These are phyloP conservation scores for Ocimum tenuiflorum DNA, from an alignment of 257 asterid genomes.

Conservation along the genomic window DNA sequence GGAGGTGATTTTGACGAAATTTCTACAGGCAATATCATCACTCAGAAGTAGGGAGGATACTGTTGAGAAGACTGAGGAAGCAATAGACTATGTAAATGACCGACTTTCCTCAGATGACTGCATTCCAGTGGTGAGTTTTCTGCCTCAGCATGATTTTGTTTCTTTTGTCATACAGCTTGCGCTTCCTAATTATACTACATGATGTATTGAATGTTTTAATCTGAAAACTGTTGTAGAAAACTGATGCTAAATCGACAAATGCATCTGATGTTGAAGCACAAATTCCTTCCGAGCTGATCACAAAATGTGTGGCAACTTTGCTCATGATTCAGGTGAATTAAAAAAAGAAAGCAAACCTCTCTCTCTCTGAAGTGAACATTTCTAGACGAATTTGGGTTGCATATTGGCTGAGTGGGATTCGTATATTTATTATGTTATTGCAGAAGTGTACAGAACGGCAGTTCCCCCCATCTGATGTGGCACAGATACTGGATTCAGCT, in stretches of 20 bases:
- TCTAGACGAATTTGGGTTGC: neutral
- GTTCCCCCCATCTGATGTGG: conserved; percentile 87
- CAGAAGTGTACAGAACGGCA: conserved; percentile 96
- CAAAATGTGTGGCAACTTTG: conserved; percentile 71
- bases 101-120: conserved; percentile 34
- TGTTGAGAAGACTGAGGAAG: conserved; percentile 65
- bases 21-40: conserved; percentile 57
- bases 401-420: neutral
- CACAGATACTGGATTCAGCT: conserved; percentile 82
- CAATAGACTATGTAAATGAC: conserved; percentile 49
- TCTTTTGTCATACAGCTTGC: no score
- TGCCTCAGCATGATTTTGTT: neutral
- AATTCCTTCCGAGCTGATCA: conserved; percentile 68
- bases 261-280: conserved; percentile 46
- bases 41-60: conserved; percentile 43
- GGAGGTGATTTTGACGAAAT: neutral
- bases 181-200: conserved; percentile 3
- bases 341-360: neutral
- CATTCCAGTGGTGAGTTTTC: conserved; percentile 35
- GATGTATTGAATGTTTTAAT: conserved; percentile 5
- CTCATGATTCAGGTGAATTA: conserved; percentile 77
- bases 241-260: conserved; percentile 37
- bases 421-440: neutral
- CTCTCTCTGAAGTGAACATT: neutral
- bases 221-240: conserved; percentile 37